Conservation (phyloP, 495 filamentous ascomycete genomes). For the Trichoderma orchidacearum region DNA sequence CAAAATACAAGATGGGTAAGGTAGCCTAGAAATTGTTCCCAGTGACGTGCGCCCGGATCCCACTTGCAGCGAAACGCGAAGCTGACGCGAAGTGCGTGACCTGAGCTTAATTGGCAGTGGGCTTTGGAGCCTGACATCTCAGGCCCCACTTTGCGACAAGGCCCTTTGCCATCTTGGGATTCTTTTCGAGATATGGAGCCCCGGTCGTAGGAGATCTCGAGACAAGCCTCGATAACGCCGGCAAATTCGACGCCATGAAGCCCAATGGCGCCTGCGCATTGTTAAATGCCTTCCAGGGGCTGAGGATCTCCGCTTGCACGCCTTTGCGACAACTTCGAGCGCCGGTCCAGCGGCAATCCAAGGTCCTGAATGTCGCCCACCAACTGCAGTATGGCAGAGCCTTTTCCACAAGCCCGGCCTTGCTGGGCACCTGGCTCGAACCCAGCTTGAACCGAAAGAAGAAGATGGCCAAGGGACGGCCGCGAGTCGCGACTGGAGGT, state of each 20-base stretch:
- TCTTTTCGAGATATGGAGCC: background rate
- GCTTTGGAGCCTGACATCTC: background rate
- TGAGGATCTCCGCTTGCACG: constrained; percentile 22
- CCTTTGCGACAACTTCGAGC: background rate
- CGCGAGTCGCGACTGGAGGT: constrained; percentile 79
- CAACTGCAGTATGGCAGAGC: constrained; percentile 30
- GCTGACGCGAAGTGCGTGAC: constrained; percentile 5
- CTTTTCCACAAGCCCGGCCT: constrained; percentile 60
- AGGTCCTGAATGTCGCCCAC: constrained; percentile 11
- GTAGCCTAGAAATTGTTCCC: background rate
- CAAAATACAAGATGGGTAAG: background rate
- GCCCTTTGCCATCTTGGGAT: background rate
- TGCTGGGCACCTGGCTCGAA: constrained; percentile 60
- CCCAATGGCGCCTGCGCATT: constrained; percentile 22
- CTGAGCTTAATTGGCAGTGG: constrained; percentile 1
- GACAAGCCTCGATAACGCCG: constrained; percentile 1
- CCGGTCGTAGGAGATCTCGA: background rate
- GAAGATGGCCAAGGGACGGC: constrained; percentile 83
- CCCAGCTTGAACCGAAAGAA: constrained; percentile 60
- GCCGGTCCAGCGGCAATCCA: constrained; percentile 13
- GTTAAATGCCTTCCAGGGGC: constrained; percentile 25
- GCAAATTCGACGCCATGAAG: constrained; percentile 19
- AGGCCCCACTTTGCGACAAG: background rate
- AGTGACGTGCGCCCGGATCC: background rate
- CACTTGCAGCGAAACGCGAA: constrained; percentile 3